These are phyloP conservation scores for Neurospora cerealis DNA, from an alignment of 495 filamentous ascomycete genomes.

Conservation along the genomic window DNA sequence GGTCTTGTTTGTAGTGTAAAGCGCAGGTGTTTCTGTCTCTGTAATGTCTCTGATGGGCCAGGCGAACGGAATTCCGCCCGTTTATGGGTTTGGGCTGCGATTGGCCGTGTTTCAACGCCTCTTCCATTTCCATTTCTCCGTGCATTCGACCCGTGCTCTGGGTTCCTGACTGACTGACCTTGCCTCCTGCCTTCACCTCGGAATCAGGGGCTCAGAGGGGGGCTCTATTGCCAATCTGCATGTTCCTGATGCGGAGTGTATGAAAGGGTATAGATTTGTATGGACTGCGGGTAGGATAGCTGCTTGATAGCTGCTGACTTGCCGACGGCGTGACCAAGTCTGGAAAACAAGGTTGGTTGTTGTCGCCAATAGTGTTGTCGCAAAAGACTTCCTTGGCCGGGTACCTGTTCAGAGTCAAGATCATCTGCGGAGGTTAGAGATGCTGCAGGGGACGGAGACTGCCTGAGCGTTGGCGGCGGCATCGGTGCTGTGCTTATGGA, in stretches of 20 bases:
- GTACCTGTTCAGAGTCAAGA: background rate
- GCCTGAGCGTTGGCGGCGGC: background rate
- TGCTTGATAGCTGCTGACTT: background rate
- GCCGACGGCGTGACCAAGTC: background rate
- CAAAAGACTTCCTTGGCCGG: background rate
- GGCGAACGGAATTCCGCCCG: slow-evolving; percentile 8
- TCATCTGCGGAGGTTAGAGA: background rate
- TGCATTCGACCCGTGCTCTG: slow-evolving; percentile 7
- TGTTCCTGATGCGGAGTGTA: background rate
- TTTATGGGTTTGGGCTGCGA: slow-evolving; percentile 7
- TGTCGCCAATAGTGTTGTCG: background rate
- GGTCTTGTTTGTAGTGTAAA: background rate
- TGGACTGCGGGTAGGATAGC: background rate
- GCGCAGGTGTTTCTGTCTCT: background rate
- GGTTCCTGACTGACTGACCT: background rate
- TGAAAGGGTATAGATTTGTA: background rate
- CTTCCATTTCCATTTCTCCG: slow-evolving; percentile 11
- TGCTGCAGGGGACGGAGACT: background rate
- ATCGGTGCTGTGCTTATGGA: background rate
- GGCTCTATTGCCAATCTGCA: background rate
- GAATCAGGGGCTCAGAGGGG: background rate
- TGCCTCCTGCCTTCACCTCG: background rate
- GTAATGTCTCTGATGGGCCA: background rate
- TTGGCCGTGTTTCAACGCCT: slow-evolving; percentile 15
- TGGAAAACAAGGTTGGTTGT: background rate